These are phyloP conservation scores for Dichotomopilus funicola DNA, from an alignment of 2,329 filamentous ascomycete genomes.

Conservation along the genomic window DNA sequence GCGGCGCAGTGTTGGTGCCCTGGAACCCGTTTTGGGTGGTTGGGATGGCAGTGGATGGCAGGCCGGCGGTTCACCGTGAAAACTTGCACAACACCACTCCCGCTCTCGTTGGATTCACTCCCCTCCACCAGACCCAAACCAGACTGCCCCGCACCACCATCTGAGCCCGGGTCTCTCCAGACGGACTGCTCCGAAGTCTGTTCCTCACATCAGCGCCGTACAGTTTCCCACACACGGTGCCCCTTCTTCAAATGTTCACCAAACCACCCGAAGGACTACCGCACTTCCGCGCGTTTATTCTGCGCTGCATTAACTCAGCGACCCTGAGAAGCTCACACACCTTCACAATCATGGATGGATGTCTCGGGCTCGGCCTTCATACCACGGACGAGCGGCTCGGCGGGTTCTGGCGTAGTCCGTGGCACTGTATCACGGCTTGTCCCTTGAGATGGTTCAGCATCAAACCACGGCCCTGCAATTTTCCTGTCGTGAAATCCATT, in stretches of 20 bases:
- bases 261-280: background rate
- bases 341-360: background rate
- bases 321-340: background rate
- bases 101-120: background rate
- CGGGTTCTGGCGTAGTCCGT: no score
- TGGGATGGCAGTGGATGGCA: background rate
- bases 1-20: background rate
- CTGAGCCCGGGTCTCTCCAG: background rate
- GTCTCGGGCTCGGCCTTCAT: background rate
- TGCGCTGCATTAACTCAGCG: no score
- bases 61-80: no score
- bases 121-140: background rate
- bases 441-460: no score
- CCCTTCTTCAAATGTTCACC: background rate
- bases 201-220: conserved; percentile 5
- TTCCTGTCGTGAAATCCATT: no score
- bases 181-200: background rate
- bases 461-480: no score
- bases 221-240: conserved; percentile 11
- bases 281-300: background rate
- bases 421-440: no score
- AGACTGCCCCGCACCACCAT: background rate
- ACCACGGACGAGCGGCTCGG: no score
- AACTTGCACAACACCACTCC: background rate
- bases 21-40: background rate